Base-by-base conservation (phyloP, 2,329 filamentous ascomycete genomes). In the Trichophyton rubrum region DNA sequence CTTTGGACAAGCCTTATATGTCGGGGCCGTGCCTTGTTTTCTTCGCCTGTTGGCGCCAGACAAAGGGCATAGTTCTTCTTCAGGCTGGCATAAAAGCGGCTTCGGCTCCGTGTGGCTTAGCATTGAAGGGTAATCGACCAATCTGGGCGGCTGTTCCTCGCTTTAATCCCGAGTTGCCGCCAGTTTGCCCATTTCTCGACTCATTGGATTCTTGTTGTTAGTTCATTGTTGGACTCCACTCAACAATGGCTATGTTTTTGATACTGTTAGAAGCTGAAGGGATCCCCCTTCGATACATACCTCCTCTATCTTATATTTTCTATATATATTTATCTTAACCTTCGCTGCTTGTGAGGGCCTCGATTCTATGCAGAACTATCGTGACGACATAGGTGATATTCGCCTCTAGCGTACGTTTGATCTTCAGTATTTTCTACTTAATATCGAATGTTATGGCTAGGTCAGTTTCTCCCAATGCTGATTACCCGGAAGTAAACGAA, bases 401-500 rank as follows among this genome's bases (percentile, higher is more conserved):
- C 24, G 7, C 8, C 7, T 55, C 17, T 13, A 11, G 33, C 27
- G 9, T 17, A 55, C 33, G 27, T 35, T 17, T 7, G 8, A 17
- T 35, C 27, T 27, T n/a, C 51, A 13, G 27, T 17, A n/a, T 33
- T 7, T 15, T 35, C 15, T 17, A 8, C 13, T 3, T 22, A 4
- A 55, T 17, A 3, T 15, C 24, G 3, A 11, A 6, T 15, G 33
- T 6, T 4, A 55, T 55, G 51, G 13, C 51, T 15, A 35, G 51
- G 11, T 17, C 41, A 11, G n/a, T 24, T 8, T 38, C 57, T 20
- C 45, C 57, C 9, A 59, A 45, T 27, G 60, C 53, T 38, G 30
- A 59, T 41, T 40, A 51, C 3, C 60, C 59, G 2, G 62, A 63
- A 49, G 45, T 60, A 7, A 63, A 63, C 41, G 62, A 63, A 33